A percentile compares a stretch with the other conserved stretches of the same genome.
Evolutionary conservation across 768 basidiomycete species (phyloP).

Genomic region (Dentipellis sp.): DNA sequence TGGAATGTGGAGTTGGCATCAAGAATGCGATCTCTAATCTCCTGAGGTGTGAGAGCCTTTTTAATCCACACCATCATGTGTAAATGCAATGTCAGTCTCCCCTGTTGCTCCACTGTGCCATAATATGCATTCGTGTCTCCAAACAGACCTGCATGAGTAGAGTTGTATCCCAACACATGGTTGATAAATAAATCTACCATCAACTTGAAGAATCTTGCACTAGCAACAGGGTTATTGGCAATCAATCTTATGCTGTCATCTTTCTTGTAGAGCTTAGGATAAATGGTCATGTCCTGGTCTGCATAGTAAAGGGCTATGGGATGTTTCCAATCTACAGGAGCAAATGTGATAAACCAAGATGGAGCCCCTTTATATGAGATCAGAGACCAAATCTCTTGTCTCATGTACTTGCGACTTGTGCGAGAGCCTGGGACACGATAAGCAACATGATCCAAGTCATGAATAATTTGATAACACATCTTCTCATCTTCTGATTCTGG

Average conservation of each 20-base stretch:
- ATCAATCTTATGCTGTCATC: conserved; percentile 4
- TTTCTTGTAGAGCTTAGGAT: background rate
- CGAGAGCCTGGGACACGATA: conserved; percentile 11
- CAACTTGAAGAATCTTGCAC: conserved; percentile 13
- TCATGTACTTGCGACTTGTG: conserved; percentile 5
- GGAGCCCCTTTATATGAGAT: conserved; percentile 11
- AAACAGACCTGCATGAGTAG: conserved; percentile 4
- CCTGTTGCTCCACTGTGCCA: conserved; percentile 18
- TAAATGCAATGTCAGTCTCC: too few species aligned
- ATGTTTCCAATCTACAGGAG: conserved; percentile 15
- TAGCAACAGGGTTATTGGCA: conserved; percentile 10
- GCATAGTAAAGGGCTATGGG: conserved; percentile 12
- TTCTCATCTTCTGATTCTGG: conserved; percentile 6
- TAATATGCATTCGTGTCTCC: conserved; percentile 14
- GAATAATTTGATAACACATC: conserved; percentile 7
- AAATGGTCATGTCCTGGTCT: conserved; percentile 1
- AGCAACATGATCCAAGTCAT: conserved; percentile 8
- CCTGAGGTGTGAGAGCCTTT: conserved; percentile 7
- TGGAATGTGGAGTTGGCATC: conserved; percentile 7
- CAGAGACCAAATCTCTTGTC: conserved; percentile 15
- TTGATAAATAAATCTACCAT: conserved; percentile 12
- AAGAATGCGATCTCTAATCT: conserved; percentile 10
- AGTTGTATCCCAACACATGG: background rate
- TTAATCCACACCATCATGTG: conserved; percentile 15
- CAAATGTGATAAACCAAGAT: too few species aligned